A percentile compares a stretch with the other conserved stretches of the same genome.
These are phyloP conservation scores for Leucosporidium creatinivorum DNA, from an alignment of 768 basidiomycete genomes.

Conservation along the genomic window DNA sequence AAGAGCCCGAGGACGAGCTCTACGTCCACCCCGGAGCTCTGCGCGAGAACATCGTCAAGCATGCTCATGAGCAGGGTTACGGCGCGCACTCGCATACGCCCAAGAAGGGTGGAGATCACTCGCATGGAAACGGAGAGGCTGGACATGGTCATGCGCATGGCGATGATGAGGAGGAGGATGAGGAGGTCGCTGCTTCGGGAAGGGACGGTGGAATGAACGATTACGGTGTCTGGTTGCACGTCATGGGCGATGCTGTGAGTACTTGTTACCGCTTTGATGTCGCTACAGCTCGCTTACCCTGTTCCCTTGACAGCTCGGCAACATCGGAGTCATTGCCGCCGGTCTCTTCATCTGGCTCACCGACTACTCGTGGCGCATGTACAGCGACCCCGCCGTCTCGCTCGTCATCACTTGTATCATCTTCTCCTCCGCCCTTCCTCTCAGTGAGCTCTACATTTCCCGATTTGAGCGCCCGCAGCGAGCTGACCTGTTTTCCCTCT, in stretches of 20 bases:
- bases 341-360: slow-evolving; percentile 92
- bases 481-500: slow-evolving; percentile 18
- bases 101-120: slow-evolving; percentile 23
- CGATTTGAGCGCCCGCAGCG: not conserved
- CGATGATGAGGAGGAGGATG: slow-evolving; percentile 25
- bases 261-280: not conserved
- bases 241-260: slow-evolving; percentile 75
- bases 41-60: slow-evolving; percentile 53
- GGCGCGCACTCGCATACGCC: slow-evolving; percentile 32
- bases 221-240: slow-evolving; percentile 89
- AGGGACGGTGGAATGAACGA: slow-evolving; percentile 84
- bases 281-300: not conserved
- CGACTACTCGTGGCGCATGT: slow-evolving; percentile 74
- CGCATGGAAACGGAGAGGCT: slow-evolving; percentile 28
- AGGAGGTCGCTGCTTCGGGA: slow-evolving; percentile 38
- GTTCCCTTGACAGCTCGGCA: slow-evolving; percentile 55
- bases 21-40: slow-evolving; percentile 55
- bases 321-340: slow-evolving; percentile 92
- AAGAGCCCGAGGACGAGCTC: slow-evolving; percentile 46
- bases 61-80: slow-evolving; percentile 65
- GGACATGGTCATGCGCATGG: slow-evolving; percentile 48
- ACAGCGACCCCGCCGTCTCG: slow-evolving; percentile 88
- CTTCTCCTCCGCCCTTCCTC: slow-evolving; percentile 86
- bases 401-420: slow-evolving; percentile 93
- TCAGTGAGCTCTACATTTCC: slow-evolving; percentile 43